Evolutionary conservation across 176 grass and related monocot species (phyloP), one percentile per base, ranked within the genome.

Genomic region (Chloris gayana): DNA sequence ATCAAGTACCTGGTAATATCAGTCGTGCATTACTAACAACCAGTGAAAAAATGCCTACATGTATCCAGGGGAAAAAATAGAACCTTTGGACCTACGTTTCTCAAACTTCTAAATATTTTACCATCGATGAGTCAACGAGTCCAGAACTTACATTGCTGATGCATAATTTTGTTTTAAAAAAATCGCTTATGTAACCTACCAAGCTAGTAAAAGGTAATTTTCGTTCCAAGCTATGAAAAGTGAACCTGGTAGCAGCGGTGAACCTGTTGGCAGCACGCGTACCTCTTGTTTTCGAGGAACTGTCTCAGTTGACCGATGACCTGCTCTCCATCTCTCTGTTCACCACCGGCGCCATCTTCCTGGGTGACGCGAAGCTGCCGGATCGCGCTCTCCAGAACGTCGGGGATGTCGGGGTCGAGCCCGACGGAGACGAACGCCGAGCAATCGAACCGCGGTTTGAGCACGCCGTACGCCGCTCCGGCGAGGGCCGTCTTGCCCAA

Each of bases 271-370:
- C n/a, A 29, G 69, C 2, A 29, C 27, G 0, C 70, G 18, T 32
- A 77, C 74, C 74, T 77, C 74, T 46, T 64, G 74, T 64, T 45
- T 21, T 45, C 39, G 1, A 77, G 59, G 39, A 77, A 32, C 34
- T 19, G 39, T 4, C 15, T 32, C 39, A 77, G 59, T 12, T 32
- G 74, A 64, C 19, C 0, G 17, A 77, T 5, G 26, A 64, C 38
- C 26, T 22, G 9, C 9, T 4, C 9, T 37, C 47, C 74, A 8
- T 47, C 74, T 4, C 74, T 64, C 24, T 4, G 26, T 30, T 64
- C 25, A 18, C 12, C 19, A 7, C n/a, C 19, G 8, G 34, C 25
- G 41, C 6, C 39, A 7, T 46, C 70, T 3, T 31, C 39, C 38
- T 27, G 15, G 56, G 7, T 15, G 38, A 30, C 38, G 39, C 60